These are phyloP conservation scores for Gyromitra esculenta DNA, from an alignment of 2,329 filamentous ascomycete genomes.

Conservation along the genomic window DNA sequence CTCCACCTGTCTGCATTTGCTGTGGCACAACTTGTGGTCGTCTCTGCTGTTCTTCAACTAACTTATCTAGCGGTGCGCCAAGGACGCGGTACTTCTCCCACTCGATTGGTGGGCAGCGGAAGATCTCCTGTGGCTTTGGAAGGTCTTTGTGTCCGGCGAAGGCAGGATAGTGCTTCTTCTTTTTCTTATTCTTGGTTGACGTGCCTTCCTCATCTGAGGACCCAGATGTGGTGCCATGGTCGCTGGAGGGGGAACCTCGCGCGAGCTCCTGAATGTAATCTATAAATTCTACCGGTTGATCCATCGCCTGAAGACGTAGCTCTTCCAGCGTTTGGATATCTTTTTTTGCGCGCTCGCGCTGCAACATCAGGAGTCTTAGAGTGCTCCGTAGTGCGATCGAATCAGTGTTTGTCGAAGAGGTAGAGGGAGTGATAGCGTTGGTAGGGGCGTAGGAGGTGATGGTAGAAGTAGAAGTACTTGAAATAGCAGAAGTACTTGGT, in stretches of 20 bases:
- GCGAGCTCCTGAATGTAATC: conserved; percentile 51
- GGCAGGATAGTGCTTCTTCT: conserved; percentile 42
- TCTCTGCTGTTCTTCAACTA: conserved; percentile 52
- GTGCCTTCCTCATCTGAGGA: conserved; percentile 39
- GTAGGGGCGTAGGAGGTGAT: not conserved
- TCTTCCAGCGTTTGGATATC: conserved; percentile 52
- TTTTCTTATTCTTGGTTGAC: conserved; percentile 28
- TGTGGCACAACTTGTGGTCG: conserved; percentile 50
- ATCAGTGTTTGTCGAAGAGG: conserved; percentile 44
- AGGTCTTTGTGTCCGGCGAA: conserved; percentile 48
- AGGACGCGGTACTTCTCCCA: conserved; percentile 54
- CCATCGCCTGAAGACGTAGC: conserved; percentile 48
- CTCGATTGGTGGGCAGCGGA: conserved; percentile 53
- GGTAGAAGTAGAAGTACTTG: conserved; percentile 20
- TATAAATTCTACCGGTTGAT: conserved; percentile 52
- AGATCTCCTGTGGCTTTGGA: conserved; percentile 54
- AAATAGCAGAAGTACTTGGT: conserved; percentile 3
- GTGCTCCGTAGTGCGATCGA: conserved; percentile 52
- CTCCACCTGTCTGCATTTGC: conserved; percentile 54
- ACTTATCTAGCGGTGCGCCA: conserved; percentile 47
- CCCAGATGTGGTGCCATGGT: conserved; percentile 32
- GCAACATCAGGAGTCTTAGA: conserved; percentile 53
- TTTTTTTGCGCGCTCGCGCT: conserved; percentile 52
- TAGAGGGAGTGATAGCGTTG: conserved; percentile 2
- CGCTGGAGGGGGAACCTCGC: conserved; percentile 27